Percentiles rank a stretch among this genome's conserved stretches.
Evolutionary conservation across 2,329 filamentous ascomycete genomes (phyloP).

Genomic region (Septoria petroselini): DNA sequence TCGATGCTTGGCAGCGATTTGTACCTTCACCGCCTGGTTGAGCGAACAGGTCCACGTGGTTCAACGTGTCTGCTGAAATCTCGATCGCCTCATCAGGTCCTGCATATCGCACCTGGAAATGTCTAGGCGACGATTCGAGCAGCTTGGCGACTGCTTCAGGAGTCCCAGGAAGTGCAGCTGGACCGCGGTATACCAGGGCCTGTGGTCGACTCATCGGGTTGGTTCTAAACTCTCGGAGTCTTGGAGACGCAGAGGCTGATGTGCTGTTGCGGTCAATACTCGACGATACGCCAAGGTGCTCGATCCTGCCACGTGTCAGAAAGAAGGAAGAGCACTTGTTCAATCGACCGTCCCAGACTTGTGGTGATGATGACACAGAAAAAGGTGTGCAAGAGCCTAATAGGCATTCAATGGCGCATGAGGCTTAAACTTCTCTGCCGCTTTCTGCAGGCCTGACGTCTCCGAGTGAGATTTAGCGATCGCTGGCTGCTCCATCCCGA

Average conservation of each 20-base stretch:
- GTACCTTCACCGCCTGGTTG: conserved; percentile 28
- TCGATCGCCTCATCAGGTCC: conserved; percentile 23
- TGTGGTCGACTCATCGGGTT: conserved; percentile 6
- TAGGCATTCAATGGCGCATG: no score
- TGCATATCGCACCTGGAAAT: conserved; percentile 23
- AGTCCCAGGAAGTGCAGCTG: conserved; percentile 17
- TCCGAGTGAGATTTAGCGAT: no score
- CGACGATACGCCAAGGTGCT: no score
- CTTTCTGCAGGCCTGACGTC: no score
- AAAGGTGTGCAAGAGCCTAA: no score
- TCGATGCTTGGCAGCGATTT: background rate
- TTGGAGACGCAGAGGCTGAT: background rate
- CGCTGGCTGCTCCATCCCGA: no score
- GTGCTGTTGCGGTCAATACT: background rate
- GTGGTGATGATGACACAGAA: no score
- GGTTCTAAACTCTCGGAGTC: background rate
- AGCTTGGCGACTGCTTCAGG: conserved; percentile 24
- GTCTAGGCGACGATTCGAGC: conserved; percentile 14
- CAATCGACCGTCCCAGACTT: no score
- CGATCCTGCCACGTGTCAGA: no score
- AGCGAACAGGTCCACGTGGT: conserved; percentile 18
- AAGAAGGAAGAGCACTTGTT: no score
- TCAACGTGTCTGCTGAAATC: conserved; percentile 21
- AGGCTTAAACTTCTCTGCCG: no score
- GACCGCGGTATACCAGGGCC: conserved; percentile 26